phyloP scores from a whole-genome alignment of 2,329 filamentous ascomycete species.

The Mycosphaerella sp. region DNA sequence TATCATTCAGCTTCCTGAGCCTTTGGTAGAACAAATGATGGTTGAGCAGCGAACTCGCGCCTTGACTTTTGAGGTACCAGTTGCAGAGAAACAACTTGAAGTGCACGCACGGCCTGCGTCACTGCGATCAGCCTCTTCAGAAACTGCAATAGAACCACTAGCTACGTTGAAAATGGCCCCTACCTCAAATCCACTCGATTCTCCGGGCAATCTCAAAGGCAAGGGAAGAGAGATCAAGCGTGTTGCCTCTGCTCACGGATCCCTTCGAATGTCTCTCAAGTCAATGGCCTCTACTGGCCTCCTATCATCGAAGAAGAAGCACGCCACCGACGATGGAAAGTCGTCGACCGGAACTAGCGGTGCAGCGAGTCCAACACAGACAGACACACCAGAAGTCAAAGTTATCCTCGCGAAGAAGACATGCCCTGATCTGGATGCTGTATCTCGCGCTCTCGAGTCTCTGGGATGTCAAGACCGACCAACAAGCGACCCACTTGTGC shows the following conservation, averaged over 20 bases:
- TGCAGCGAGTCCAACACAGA: slow-evolving; percentile 6
- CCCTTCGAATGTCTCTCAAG: slow-evolving; percentile 6
- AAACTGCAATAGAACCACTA: slow-evolving; percentile 1
- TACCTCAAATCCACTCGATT: neutral
- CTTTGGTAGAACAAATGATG: slow-evolving; percentile 1
- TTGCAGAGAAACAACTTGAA: neutral
- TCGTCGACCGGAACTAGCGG: slow-evolving; percentile 1
- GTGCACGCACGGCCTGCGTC: neutral
- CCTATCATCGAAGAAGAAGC: slow-evolving; percentile 8
- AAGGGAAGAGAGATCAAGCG: slow-evolving; percentile 1
- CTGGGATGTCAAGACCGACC: slow-evolving; percentile 6
- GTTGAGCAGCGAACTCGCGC: neutral
- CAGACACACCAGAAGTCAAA: slow-evolving; percentile 18
- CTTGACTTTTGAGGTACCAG: slow-evolving; percentile 1
- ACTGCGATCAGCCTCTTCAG: slow-evolving; percentile 1
- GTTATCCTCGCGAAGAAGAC: slow-evolving; percentile 16
- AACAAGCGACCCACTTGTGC: slow-evolving; percentile 10
- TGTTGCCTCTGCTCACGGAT: neutral
- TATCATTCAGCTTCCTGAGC: slow-evolving; percentile 2
- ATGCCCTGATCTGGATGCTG: slow-evolving; percentile 18
- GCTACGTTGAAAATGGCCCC: neutral
- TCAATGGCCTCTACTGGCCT: neutral
- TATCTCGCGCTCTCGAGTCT: slow-evolving; percentile 19
- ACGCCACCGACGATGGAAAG: neutral
- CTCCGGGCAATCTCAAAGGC: neutral